Base-by-base conservation (phyloP, 371 early-diverging fungal genomes). In the Mucor mucedo region DNA sequence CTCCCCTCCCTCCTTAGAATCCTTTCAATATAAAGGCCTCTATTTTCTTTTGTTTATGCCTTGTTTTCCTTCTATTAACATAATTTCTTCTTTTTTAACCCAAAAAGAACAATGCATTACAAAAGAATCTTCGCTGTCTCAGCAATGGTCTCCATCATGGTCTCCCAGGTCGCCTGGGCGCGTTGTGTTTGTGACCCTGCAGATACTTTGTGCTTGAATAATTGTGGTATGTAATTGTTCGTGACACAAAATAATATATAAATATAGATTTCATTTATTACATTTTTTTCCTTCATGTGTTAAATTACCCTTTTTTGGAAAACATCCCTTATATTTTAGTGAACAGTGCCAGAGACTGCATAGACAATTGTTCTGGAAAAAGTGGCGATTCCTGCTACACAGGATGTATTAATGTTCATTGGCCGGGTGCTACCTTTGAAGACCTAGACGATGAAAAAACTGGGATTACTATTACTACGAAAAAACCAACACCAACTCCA, bases 111-210 rank as follows among this genome's bases (percentile, higher is more conserved):
- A 49, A 49, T 49, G 49, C 30, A 29, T 30, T 2, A 13, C 11
- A 8, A 49, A 28, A 49, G 28, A 4, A 14, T 42, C 6, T 2
- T 42, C 6, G 44, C 10, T 29, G 8, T 40, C 40, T 42, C 41
- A 14, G 33, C 27, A 41, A 10, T 55, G 28, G 21, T 53, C 38
- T 39, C 21, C 21, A 21, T 41, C 29, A 27, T 28, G 42, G 55
- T 33, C 41, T 40, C 44, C 42, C 44, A 41, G 53, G 53, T 52
- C 30, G 16, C 11, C 9, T 49, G 60, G 52, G 52, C 58, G 28
- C 58, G 47, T 33, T 65, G 65, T 53, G 42, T 54, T 40, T 65
- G 65, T 59, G 54, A 65, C 54, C 54, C 59, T 32, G 54, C 27
- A 40, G 65, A 65, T 42, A 42, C 60, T 16, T 5, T 40, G 9